These are phyloP conservation scores for Phytophthora cryptogea DNA, from an alignment of 352 stramenopile genomes.

Conservation along the genomic window DNA sequence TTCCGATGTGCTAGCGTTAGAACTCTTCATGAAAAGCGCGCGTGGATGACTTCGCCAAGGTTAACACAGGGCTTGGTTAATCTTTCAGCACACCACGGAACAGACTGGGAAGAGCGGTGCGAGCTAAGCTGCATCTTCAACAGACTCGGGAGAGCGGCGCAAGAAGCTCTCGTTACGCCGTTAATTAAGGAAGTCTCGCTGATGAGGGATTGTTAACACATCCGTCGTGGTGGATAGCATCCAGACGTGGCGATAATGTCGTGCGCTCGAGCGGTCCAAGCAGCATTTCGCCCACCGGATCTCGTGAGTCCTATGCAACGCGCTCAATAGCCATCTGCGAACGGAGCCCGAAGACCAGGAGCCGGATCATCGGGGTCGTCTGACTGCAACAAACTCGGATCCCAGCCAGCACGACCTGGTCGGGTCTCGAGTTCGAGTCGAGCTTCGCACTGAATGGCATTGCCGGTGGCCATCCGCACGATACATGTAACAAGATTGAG, in stretches of 20 bases:
- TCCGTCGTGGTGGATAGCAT: too few relatives aligned
- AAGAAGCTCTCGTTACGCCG: too few relatives aligned
- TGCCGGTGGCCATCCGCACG: neutral
- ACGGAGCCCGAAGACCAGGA: neutral
- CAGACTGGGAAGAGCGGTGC: too few relatives aligned
- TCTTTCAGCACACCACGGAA: too few relatives aligned
- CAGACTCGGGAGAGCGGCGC: too few relatives aligned
- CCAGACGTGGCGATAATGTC: slow-evolving; percentile 1
- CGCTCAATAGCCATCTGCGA: slow-evolving; percentile 6
- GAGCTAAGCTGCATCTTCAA: too few relatives aligned
- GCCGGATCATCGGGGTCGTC: neutral
- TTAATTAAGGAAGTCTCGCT: too few relatives aligned
- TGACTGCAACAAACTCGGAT: neutral
- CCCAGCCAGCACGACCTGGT: neutral
- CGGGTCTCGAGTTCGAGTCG: neutral
- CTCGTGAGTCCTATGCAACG: slow-evolving; percentile 7
- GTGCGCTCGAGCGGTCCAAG: slow-evolving; percentile 7
- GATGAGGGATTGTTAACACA: too few relatives aligned
- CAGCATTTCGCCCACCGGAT: slow-evolving; percentile 2
- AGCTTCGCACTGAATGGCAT: neutral
- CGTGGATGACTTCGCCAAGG: too few relatives aligned
- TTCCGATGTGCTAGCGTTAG: too few relatives aligned
- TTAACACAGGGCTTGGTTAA: too few relatives aligned
- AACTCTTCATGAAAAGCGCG: too few relatives aligned
- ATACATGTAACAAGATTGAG: neutral